Conservation (phyloP, 371 early-diverging fungal genomes). For the Globomyces sp. region DNA sequence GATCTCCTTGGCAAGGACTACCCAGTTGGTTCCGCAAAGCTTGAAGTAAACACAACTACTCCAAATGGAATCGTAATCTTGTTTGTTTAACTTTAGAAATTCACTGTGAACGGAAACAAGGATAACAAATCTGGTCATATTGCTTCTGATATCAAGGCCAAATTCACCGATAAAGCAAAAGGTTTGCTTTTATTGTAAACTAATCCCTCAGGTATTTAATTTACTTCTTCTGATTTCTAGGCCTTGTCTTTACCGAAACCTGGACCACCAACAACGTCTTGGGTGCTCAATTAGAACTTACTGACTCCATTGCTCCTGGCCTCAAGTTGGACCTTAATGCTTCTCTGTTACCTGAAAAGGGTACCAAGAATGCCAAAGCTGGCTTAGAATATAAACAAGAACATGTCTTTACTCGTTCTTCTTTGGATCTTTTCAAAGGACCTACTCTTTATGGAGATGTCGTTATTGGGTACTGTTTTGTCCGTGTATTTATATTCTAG, state of each 20-base stretch:
- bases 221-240: constrained; percentile 15
- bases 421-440: constrained; percentile 77
- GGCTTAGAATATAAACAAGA: constrained; percentile 82
- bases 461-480: constrained; percentile 50
- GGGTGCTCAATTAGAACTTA: constrained; percentile 88
- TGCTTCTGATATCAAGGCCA: constrained; percentile 93
- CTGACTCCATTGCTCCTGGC: constrained; percentile 81
- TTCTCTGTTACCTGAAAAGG: constrained; percentile 48
- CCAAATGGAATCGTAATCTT: constrained; percentile 88
- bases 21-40: constrained; percentile 90
- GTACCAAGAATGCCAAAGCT: constrained; percentile 70
- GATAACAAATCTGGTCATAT: constrained; percentile 93
- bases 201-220: neutral
- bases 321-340: constrained; percentile 66
- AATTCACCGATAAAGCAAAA: constrained; percentile 89
- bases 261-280: constrained; percentile 94
- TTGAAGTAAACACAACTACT: constrained; percentile 95
- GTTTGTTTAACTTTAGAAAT: constrained; percentile 57
- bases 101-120: constrained; percentile 93
- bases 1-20: constrained; percentile 96
- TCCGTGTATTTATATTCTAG: constrained; percentile 41
- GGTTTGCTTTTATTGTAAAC: constrained; percentile 44
- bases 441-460: constrained; percentile 74
- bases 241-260: constrained; percentile 84
- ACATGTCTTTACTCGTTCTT: constrained; percentile 67